These are phyloP conservation scores for Thalassiosira exigua DNA, from an alignment of 352 stramenopile genomes.

Conservation along the genomic window DNA sequence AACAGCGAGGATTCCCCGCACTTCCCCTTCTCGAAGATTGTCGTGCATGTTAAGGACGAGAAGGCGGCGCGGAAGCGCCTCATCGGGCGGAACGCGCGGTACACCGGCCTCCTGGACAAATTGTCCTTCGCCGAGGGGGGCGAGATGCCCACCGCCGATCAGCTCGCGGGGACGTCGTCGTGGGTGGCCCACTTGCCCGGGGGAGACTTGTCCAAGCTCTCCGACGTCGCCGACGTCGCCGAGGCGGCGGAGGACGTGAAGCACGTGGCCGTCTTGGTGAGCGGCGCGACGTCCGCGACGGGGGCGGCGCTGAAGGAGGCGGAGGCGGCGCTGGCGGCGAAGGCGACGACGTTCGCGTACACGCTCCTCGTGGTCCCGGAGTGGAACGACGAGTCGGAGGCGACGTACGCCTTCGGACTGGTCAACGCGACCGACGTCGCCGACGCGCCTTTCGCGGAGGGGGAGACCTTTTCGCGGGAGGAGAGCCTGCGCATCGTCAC, in stretches of 20 bases:
- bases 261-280: constrained; percentile 76
- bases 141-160: constrained; percentile 51
- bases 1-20: constrained; percentile 51
- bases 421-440: constrained; percentile 45
- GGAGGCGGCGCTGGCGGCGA: constrained; percentile 46
- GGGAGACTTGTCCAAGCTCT: constrained; percentile 31
- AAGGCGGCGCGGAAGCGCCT: constrained; percentile 76
- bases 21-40: constrained; percentile 75
- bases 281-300: constrained; percentile 34
- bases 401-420: constrained; percentile 39
- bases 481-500: constrained; percentile 74
- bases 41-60: constrained; percentile 70
- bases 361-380: constrained; percentile 69
- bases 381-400: constrained; percentile 70
- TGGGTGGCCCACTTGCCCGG: constrained; percentile 68
- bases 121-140: constrained; percentile 62
- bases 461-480: constrained; percentile 64
- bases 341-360: constrained; percentile 62
- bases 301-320: constrained; percentile 55
- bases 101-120: constrained; percentile 81
- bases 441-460: constrained; percentile 22
- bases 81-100: constrained; percentile 68
- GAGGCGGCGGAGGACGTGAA: constrained; percentile 49
- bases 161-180: constrained; percentile 65
- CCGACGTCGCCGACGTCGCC: constrained; percentile 43